Conservation (phyloP, 1,284 basidiomycete genomes). For the Agroathelia rolfsii region DNA sequence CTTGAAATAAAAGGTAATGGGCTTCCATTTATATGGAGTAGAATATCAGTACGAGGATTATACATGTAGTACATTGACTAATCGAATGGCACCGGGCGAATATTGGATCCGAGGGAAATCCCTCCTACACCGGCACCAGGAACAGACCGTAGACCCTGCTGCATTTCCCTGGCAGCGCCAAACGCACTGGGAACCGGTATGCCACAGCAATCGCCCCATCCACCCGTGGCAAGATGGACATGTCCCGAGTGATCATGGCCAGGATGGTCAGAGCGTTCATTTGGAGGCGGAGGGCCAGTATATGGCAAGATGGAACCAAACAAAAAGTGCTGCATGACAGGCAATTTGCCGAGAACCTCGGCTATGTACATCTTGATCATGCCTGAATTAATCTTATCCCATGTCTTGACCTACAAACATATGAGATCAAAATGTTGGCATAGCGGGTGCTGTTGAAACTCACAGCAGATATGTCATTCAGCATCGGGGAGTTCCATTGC, state of each 20-base stretch:
- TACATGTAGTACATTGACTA: too few species aligned
- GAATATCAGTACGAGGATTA: too few species aligned
- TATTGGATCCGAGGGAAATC: too few species aligned
- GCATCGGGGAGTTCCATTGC: constrained; percentile 98
- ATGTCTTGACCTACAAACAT: constrained; percentile 72
- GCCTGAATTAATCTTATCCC: constrained; percentile 95
- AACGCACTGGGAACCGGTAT: constrained; percentile 82
- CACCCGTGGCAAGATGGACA: constrained; percentile 46
- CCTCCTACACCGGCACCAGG: too few species aligned
- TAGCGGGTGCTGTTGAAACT: constrained; percentile 12
- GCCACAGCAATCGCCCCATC: constrained; percentile 94
- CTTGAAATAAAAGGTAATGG: too few species aligned
- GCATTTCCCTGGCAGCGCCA: constrained; percentile 53
- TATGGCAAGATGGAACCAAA: constrained; percentile 83
- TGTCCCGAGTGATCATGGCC: constrained; percentile 49
- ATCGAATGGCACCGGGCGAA: too few species aligned
- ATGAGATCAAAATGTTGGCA: not conserved
- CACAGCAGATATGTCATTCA: constrained; percentile 94
- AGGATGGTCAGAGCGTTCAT: constrained; percentile 34
- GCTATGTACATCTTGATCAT: constrained; percentile 99
- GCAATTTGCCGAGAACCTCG: constrained; percentile 91
- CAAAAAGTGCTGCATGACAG: constrained; percentile 93
- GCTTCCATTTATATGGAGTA: too few species aligned
- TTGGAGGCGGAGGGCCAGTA: constrained; percentile 43
- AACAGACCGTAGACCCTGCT: too few species aligned